A percentile compares a stretch with the other conserved stretches of the same genome.
phyloP scores from a whole-genome alignment of 1,139 yeast species.

The Dujonia santamariae region DNA sequence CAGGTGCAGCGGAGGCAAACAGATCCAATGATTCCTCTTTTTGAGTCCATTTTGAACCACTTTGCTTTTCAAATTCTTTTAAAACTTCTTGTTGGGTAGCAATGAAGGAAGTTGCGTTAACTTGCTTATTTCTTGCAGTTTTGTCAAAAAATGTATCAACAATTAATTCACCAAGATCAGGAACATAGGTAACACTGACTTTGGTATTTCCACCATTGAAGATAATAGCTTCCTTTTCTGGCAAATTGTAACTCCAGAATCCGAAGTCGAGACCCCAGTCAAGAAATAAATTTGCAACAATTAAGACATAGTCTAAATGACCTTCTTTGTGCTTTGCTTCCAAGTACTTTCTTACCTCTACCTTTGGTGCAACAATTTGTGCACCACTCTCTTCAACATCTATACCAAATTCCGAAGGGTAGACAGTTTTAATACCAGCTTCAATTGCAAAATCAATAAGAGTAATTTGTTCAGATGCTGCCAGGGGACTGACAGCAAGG shows the following conservation, averaged over 20 bases:
- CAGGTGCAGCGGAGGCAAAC: background rate
- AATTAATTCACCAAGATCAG: slow-evolving; percentile 2
- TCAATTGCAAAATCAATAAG: slow-evolving; percentile 2
- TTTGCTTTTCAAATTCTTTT: slow-evolving; percentile 3
- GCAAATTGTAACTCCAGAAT: slow-evolving; percentile 2
- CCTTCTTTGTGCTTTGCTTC: background rate
- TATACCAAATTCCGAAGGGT: slow-evolving; percentile 3
- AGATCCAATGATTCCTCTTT: background rate
- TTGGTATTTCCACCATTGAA: slow-evolving; percentile 2
- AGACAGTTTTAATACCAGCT: slow-evolving; percentile 2
- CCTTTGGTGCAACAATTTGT: background rate
- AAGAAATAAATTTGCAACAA: slow-evolving; percentile 1
- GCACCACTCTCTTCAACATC: background rate
- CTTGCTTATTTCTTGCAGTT: background rate
- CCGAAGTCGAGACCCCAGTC: slow-evolving; percentile 1
- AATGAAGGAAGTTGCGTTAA: background rate
- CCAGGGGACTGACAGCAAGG: background rate
- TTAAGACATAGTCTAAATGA: slow-evolving; percentile 1
- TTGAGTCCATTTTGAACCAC: background rate
- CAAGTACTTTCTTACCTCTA: slow-evolving; percentile 1
- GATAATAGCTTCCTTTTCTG: slow-evolving; percentile 1
- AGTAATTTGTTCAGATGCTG: background rate
- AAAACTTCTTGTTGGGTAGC: slow-evolving; percentile 1
- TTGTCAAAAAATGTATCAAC: slow-evolving; percentile 1
- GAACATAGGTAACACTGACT: background rate